A percentile compares a stretch with the other conserved stretches of the same genome.
Evolutionary conservation across 2,329 filamentous ascomycete species (phyloP).

Genomic region (Basipetospora chlamydospora): DNA sequence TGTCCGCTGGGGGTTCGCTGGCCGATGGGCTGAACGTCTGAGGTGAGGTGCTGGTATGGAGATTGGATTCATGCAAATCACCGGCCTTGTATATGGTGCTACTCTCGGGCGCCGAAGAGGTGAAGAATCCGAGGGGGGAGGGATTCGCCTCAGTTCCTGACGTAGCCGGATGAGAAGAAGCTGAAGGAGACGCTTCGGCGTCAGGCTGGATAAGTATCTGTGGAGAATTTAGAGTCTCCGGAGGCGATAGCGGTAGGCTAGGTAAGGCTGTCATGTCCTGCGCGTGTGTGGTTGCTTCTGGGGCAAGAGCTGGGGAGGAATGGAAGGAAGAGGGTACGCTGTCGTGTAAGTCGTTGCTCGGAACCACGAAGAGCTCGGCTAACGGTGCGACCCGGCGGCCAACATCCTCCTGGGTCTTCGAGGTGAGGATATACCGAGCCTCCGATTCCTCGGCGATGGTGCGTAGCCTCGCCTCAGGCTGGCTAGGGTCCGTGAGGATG

Average conservation of each 20-base stretch:
- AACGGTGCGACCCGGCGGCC: constrained; percentile 21
- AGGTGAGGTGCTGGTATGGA: no score
- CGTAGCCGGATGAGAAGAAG: no score
- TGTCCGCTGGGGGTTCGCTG: neutral
- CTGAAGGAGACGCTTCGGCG: neutral
- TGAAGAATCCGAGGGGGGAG: neutral
- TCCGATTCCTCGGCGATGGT: constrained; percentile 29
- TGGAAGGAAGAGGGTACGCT: constrained; percentile 15
- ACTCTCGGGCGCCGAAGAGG: neutral
- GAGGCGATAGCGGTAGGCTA: no score
- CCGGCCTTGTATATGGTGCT: no score
- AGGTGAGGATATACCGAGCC: constrained; percentile 25
- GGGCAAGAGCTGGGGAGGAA: constrained; percentile 6
- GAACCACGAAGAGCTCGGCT: constrained; percentile 14
- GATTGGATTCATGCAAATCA: no score
- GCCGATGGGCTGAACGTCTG: no score
- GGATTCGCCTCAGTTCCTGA: neutral
- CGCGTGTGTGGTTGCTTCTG: constrained; percentile 9
- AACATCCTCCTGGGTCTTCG: constrained; percentile 21
- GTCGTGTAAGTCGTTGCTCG: constrained; percentile 6
- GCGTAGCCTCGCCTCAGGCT: constrained; percentile 28
- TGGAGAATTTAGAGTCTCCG: no score
- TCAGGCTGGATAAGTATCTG: neutral
- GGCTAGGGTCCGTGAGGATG: constrained; percentile 30
- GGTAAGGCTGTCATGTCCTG: no score